Percentiles rank a stretch among this genome's conserved stretches.
phyloP scores from a whole-genome alignment of 441 rosid species.

The Manihot esculenta region DNA sequence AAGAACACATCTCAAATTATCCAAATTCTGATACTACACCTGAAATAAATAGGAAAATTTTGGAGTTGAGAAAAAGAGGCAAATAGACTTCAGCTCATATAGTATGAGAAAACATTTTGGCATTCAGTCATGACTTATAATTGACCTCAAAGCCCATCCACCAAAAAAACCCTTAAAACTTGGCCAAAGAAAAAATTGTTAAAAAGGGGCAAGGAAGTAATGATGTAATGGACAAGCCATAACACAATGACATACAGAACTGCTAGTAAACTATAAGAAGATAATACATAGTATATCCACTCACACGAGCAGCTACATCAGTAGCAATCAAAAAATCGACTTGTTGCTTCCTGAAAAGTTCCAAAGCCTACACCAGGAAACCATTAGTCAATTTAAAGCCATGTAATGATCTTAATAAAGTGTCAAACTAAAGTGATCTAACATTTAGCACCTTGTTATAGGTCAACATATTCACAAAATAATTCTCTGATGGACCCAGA shows the following conservation, averaged over 20 bases:
- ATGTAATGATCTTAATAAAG: constrained; percentile 7
- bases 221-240: not conserved
- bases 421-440: not conserved
- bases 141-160: not conserved
- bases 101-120: not conserved
- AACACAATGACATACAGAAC: not conserved
- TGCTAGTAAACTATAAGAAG: constrained; percentile 8
- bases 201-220: not conserved
- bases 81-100: not conserved
- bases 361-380: constrained; percentile 69
- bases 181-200: not conserved
- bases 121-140: not conserved
- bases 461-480: not conserved
- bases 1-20: constrained; percentile 3
- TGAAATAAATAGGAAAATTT: not conserved
- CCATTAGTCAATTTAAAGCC: constrained; percentile 17
- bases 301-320: constrained; percentile 96
- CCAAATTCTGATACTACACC: not conserved
- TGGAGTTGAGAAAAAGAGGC: not conserved
- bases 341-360: constrained; percentile 84
- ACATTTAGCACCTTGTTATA: not conserved
- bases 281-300: constrained; percentile 28
- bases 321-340: constrained; percentile 95
- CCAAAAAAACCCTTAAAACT: not conserved
- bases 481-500: not conserved